A percentile compares a stretch with the other conserved stretches of the same genome.
Evolutionary conservation across 345 rosid genomes (phyloP).

Genomic region (Nasturtium officinale): DNA sequence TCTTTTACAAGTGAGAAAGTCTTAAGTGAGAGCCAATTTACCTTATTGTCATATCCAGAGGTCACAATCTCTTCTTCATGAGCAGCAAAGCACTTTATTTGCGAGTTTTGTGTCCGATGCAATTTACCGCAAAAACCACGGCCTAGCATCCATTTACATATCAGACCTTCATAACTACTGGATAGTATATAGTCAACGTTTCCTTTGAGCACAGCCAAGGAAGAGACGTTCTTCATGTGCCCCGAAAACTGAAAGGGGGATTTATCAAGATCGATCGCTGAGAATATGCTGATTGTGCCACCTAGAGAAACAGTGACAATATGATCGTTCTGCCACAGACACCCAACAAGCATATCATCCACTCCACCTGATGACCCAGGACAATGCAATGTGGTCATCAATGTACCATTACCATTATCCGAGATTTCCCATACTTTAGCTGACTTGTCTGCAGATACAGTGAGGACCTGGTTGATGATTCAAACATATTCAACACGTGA

Average conservation of each 20-base stretch:
- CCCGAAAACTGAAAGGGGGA: conserved; percentile 73
- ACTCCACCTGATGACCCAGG: conserved; percentile 76
- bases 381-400: conserved; percentile 68
- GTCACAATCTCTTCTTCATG: conserved; percentile 78
- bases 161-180: conserved; percentile 87
- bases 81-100: conserved; percentile 87
- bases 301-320: conserved; percentile 92
- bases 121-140: conserved; percentile 78
- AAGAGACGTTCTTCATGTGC: conserved; percentile 82
- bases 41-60: conserved; percentile 93
- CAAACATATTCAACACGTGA: conserved; percentile 18
- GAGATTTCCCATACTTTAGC: conserved; percentile 92
- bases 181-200: conserved; percentile 65
- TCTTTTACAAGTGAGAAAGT: background rate
- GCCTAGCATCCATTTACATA: conserved; percentile 89
- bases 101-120: conserved; percentile 72
- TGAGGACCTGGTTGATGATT: conserved; percentile 60
- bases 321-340: conserved; percentile 91
- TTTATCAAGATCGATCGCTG: conserved; percentile 76
- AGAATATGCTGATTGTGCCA: conserved; percentile 75
- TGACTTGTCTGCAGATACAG: conserved; percentile 96
- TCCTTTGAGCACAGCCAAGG: conserved; percentile 67
- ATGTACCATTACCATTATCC: conserved; percentile 67
- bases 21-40: conserved; percentile 25
- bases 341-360: conserved; percentile 94